Evolutionary conservation across 2,329 filamentous ascomycete species (phyloP), one percentile per base, ranked within the genome.

Genomic region (Aspergillus brasiliensis): DNA sequence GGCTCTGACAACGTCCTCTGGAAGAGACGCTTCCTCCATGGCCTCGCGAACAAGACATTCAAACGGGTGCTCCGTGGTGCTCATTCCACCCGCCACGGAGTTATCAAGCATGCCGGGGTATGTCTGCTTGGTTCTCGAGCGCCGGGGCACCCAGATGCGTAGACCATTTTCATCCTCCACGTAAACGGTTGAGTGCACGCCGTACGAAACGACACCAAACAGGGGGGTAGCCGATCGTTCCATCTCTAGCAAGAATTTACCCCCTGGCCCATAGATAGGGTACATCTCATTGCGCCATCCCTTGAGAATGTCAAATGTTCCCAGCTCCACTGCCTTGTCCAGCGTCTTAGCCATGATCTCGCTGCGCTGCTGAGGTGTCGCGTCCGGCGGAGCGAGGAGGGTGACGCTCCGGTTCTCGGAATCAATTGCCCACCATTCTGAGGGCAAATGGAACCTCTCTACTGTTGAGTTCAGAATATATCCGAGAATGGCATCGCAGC

Each of bases 61-160:
- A 51, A 92, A 89, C 0, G 91, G 90, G 21, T 83, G 83, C 74
- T 97, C 93, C 13, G 88, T 90, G 0, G 91, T 91, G 73, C 89
- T 88, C 66, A 98, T 88, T 0, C 92, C 91, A 3, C 91, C 91
- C 0, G 93, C 95, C 6, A 96, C 95, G 1, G 92, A 92, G 75
- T 98, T 99, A 76, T 99, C 95, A 65, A 99, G 82, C 82, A 97
- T 93, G n/a, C 90, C 85, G 0, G 90, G 89, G 72, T 94, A 99
- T 0, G 92, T 97, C 66, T 91, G 86, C 81, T 98, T 99, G 60
- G 81, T 85, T 53, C 81, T 82, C 11, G 92, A 86, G 8, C 95
- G 84, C 48, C 88, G 84, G 3, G 95, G 91, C 1, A 96, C 86
- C 94, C 95, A 98, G 42, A 99, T 82, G 70, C 87, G 88, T 47